These are phyloP conservation scores for Fremontodendron californicum DNA, from an alignment of 345 rosid genomes.

Conservation along the genomic window DNA sequence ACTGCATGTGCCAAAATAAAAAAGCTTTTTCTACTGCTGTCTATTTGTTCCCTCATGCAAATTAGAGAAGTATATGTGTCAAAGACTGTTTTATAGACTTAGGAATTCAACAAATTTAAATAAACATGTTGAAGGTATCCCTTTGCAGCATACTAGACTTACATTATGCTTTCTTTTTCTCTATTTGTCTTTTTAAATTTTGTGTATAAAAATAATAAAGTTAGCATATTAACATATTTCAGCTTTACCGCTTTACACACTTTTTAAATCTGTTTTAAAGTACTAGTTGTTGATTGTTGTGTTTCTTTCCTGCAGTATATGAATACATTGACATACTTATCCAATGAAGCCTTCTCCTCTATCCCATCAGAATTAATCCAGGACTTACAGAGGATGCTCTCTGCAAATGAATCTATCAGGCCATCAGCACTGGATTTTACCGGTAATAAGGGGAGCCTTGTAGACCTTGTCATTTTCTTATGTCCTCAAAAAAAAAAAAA, in stretches of 20 bases:
- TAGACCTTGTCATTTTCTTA: neutral
- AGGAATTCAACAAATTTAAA: neutral
- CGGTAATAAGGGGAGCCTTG: constrained; percentile 38
- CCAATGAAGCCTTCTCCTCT: constrained; percentile 80
- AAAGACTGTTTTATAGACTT: neutral
- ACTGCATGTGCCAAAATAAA: neutral
- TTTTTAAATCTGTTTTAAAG: neutral
- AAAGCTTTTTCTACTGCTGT: neutral
- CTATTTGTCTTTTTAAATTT: neutral
- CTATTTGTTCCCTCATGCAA: neutral
- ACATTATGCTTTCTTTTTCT: neutral
- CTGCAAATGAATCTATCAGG: constrained; percentile 75
- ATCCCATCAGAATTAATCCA: constrained; percentile 79
- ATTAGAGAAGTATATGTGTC: neutral
- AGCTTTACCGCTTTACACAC: neutral
- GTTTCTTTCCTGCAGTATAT: constrained; percentile 60
- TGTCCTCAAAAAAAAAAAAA: neutral
- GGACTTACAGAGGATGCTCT: constrained; percentile 90
- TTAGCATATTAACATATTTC: neutral
- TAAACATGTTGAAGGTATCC: neutral
- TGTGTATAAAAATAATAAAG: neutral
- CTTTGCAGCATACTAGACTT: neutral
- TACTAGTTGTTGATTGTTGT: constrained; percentile 8
- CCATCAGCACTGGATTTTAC: constrained; percentile 93
- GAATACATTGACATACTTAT: constrained; percentile 85